A percentile compares a stretch with the other conserved stretches of the same genome.
Conservation (phyloP, 257 asterid species). For the Nicotiana otophora region DNA sequence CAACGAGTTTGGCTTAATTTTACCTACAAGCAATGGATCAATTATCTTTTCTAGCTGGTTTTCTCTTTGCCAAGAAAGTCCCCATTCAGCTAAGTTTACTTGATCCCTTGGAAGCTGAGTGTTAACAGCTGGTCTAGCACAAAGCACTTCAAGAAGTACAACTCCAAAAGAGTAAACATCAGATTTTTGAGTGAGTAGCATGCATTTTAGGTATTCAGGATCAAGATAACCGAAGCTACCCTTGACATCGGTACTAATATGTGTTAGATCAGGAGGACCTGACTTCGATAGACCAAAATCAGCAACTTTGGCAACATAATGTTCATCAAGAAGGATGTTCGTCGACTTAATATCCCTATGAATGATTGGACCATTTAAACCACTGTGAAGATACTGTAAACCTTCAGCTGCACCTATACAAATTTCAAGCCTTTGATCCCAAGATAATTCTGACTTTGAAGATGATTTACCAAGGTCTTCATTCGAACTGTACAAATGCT, state of each 20-base stretch:
- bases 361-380: constrained; percentile 33
- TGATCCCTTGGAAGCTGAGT: constrained; percentile 29
- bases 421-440: constrained; percentile 46
- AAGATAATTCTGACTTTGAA: constrained; percentile 19
- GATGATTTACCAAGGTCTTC: constrained; percentile 7
- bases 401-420: constrained; percentile 59
- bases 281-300: constrained; percentile 60
- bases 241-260: constrained; percentile 42
- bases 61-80: constrained; percentile 27
- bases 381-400: constrained; percentile 48
- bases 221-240: constrained; percentile 67
- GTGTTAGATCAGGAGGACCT: constrained; percentile 32
- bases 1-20: constrained; percentile 35
- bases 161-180: constrained; percentile 68
- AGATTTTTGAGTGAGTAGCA: constrained; percentile 43
- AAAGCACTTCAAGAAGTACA: constrained; percentile 56
- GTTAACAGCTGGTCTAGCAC: constrained; percentile 48
- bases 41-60: constrained; percentile 37
- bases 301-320: constrained; percentile 54
- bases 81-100: constrained; percentile 60
- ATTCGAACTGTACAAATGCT: constrained; percentile 33
- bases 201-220: constrained; percentile 40
- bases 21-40: constrained; percentile 47
- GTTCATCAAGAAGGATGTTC: constrained; percentile 51
- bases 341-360: constrained; percentile 66